Base-by-base conservation (phyloP, 495 filamentous ascomycete species). In the Penicillium canescens region DNA sequence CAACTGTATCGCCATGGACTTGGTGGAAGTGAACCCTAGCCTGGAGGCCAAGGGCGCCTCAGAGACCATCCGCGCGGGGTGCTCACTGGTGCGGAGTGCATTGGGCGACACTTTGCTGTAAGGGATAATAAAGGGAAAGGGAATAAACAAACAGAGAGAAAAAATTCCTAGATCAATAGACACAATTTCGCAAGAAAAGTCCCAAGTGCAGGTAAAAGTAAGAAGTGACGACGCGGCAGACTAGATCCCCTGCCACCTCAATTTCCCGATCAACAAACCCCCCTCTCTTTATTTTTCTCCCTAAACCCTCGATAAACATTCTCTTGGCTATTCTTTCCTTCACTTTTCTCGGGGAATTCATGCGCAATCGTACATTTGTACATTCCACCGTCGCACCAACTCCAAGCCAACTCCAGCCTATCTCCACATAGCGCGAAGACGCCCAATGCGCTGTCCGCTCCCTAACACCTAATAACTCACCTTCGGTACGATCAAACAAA, bases 11-110 rank as follows among this genome's bases (percentile, higher is more conserved):
- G 92, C 93, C 11, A 84, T 99, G 75, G 94, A 99, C 69, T 75
- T 99, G 66, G 95, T 90, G 16, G 94, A 99, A 73, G 95, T 99
- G 52, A 99, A 99, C 75, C 93, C 93, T 7, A 88, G 83, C 53
- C 73, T 96, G 55, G 92, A 89, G 58, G 73, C 75, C 13, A 79
- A 84, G 43, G 92, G 90, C 2, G 92, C 91, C 1, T 79, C 81
- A 24, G 92, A 97, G 70, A 98, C 94, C 2, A 89, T 98, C 53
- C 75, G 92, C 28, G 88, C 92, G 7, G 94, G 94, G 2, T 94
- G 91, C 69, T 93, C 88, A 39, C 75, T 98, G 56, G 90, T 98
- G 10, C 79, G 94, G 45, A 97, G 93, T 71, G 92, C 91, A 8
- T 67, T 97, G 49, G 94, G 94, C 10, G 94, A 98, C 75, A 94